A percentile compares a stretch with the other conserved stretches of the same genome.
Evolutionary conservation across 257 asterid species (phyloP).

Genomic region (Solanum sitiens): DNA sequence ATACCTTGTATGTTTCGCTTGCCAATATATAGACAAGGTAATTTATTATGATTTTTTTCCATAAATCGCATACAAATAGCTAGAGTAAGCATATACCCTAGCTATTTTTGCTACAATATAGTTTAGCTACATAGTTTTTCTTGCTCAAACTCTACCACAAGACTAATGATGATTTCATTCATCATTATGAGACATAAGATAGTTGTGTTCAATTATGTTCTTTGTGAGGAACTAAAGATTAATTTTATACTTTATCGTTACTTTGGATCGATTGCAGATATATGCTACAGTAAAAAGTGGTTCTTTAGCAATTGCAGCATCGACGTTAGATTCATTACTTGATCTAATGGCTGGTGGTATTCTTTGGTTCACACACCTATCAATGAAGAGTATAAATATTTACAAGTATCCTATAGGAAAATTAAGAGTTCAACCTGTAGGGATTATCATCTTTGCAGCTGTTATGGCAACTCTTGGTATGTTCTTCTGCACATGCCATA

Average conservation of each 20-base stretch:
- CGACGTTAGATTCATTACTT: slow-evolving; percentile 58
- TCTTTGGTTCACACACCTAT: slow-evolving; percentile 54
- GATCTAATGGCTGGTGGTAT: slow-evolving; percentile 75
- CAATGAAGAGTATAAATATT: slow-evolving; percentile 63
- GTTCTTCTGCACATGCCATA: neutral
- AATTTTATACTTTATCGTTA: neutral
- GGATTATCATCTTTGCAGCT: slow-evolving; percentile 65
- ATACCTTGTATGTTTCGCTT: neutral
- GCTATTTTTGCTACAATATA: neutral
- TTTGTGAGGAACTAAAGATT: neutral
- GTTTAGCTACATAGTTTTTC: neutral
- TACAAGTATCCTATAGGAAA: slow-evolving; percentile 74
- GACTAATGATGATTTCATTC: neutral
- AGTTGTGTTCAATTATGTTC: neutral
- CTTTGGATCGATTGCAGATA: slow-evolving; percentile 19
- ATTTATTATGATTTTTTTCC: neutral
- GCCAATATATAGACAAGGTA: neutral
- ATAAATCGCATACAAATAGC: neutral
- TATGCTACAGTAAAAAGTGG: slow-evolving; percentile 54
- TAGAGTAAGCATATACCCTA: neutral
- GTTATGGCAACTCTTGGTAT: slow-evolving; percentile 71
- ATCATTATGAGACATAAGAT: neutral
- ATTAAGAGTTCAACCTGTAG: slow-evolving; percentile 59
- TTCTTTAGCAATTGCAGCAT: slow-evolving; percentile 68
- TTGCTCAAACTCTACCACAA: neutral